Conservation (phyloP, 371 early-diverging fungal species). For the Amoeboaphelidium occidentale region DNA sequence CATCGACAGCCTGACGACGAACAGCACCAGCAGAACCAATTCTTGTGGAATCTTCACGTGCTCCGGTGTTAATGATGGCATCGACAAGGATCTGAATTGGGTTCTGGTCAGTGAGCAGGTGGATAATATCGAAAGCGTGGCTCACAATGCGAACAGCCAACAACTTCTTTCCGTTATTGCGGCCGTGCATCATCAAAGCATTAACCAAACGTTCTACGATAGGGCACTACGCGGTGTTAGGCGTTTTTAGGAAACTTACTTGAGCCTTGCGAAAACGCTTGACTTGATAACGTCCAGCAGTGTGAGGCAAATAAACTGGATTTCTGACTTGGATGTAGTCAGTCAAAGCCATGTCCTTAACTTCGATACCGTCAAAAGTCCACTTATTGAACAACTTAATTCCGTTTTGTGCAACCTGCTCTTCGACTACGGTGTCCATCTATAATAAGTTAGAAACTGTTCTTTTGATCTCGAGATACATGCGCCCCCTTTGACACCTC, state of each 20-base stretch:
- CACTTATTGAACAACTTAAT: constrained; percentile 77
- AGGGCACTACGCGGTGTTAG: constrained; percentile 53
- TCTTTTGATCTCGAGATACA: too few relatives aligned
- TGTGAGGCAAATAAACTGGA: constrained; percentile 93
- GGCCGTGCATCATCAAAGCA: constrained; percentile 99
- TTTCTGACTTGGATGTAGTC: constrained; percentile 86
- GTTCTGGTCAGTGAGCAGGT: constrained; percentile 95
- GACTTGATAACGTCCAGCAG: constrained; percentile 91
- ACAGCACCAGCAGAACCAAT: constrained; percentile 98
- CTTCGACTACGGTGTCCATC: constrained; percentile 31
- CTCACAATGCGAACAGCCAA: constrained; percentile 97
- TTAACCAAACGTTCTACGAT: constrained; percentile 98
- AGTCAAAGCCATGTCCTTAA: constrained; percentile 81
- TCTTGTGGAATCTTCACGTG: constrained; percentile 99
- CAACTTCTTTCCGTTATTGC: constrained; percentile 99
- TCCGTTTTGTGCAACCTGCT: constrained; percentile 28
- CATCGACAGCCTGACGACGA: constrained; percentile 99
- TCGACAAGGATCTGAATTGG: constrained; percentile 98
- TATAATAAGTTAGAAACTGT: too few relatives aligned
- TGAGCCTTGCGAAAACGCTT: constrained; percentile 97
- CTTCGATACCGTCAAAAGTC: constrained; percentile 82
- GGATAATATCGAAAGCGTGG: constrained; percentile 98
- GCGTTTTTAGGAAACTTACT: constrained; percentile 14
- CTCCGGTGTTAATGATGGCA: constrained; percentile 99
- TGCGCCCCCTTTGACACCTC: too few relatives aligned